Evolutionary conservation across 2,329 filamentous ascomycete species (phyloP).

Genomic region (Colletotrichum sp.): DNA sequence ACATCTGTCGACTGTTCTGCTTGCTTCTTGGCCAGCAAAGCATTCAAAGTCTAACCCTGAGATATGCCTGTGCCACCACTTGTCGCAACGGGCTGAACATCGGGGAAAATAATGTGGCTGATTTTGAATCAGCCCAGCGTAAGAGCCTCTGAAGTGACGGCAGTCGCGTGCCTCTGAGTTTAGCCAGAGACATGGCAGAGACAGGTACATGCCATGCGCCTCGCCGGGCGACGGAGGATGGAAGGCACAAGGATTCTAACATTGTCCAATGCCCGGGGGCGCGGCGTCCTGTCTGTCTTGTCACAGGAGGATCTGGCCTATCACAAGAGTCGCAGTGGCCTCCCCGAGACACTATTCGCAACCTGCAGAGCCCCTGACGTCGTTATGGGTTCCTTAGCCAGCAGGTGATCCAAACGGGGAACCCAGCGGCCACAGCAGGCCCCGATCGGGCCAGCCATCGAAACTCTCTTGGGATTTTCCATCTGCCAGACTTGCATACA

Average conservation of each 20-base stretch:
- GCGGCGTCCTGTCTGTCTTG: neutral
- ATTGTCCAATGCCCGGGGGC: neutral
- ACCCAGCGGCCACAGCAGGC: neutral
- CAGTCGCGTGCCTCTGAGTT: neutral
- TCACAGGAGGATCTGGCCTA: neutral
- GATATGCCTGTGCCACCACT: neutral
- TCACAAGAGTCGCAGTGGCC: neutral
- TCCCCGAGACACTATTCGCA: neutral
- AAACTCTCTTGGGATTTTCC: neutral
- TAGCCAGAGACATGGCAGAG: neutral
- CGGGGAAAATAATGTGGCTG: neutral
- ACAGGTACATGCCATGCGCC: neutral
- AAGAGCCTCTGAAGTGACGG: neutral
- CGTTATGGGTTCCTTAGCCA: neutral
- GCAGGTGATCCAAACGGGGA: neutral
- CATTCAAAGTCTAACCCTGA: neutral
- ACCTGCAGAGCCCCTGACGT: slow-evolving; percentile 12
- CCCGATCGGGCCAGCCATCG: slow-evolving; percentile 11
- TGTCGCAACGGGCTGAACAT: neutral
- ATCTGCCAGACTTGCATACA: slow-evolving; percentile 11
- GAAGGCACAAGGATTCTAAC: neutral
- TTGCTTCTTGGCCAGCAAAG: neutral
- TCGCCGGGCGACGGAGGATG: neutral
- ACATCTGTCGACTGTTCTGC: neutral
- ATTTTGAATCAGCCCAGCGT: neutral